phyloP scores from a whole-genome alignment of 805 yeast genomes.

The Candida argentea region DNA sequence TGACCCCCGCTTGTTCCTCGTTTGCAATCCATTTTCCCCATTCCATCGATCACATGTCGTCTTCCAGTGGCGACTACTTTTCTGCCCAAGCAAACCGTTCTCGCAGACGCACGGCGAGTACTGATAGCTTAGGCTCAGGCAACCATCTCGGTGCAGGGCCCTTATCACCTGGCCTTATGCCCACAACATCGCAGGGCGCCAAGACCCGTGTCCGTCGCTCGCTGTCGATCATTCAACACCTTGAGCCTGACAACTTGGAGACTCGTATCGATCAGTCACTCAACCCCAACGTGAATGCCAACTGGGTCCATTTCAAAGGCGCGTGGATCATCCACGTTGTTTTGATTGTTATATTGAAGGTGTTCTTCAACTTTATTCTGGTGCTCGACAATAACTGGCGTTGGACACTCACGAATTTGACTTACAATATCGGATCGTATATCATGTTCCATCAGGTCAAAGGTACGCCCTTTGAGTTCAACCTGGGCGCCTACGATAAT shows the following conservation, averaged over 20 bases:
- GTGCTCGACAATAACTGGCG: constrained; percentile 73
- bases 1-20: too few species aligned
- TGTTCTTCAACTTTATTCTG: constrained; percentile 72
- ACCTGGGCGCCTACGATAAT: constrained; percentile 91
- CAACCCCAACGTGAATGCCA: constrained; percentile 84
- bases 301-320: constrained; percentile 93
- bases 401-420: constrained; percentile 89
- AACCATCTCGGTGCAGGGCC: constrained; percentile 1
- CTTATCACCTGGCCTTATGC: constrained; percentile 10
- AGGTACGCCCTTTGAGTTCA: constrained; percentile 96
- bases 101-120: constrained; percentile 6
- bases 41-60: too few species aligned
- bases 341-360: constrained; percentile 61
- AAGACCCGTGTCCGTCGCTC: constrained; percentile 53
- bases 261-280: constrained; percentile 86
- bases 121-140: constrained; percentile 1
- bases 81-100: constrained; percentile 4
- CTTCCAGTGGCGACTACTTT: too few species aligned
- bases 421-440: constrained; percentile 85
- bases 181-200: constrained; percentile 16
- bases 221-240: constrained; percentile 80
- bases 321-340: constrained; percentile 94
- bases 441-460: constrained; percentile 95
- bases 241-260: constrained; percentile 86
- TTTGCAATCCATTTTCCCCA: too few species aligned